Evolutionary conservation across 345 rosid genomes (phyloP).

Genomic region (Passiflora organensis): DNA sequence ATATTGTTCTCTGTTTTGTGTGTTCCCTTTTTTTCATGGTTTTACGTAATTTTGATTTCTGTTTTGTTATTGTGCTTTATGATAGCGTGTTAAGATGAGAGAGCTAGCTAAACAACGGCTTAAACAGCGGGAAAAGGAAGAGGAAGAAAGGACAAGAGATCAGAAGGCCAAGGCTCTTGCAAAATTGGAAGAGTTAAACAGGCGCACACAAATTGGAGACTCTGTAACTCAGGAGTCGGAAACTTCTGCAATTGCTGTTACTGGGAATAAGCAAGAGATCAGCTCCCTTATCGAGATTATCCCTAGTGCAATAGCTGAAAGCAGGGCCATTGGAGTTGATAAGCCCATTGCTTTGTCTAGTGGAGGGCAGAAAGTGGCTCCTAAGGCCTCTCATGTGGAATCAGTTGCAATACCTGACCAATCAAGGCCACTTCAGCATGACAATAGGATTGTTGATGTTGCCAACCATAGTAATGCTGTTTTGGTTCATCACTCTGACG

Average conservation of each 20-base stretch:
- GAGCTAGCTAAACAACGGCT: constrained; percentile 68
- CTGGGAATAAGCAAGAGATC: constrained; percentile 34
- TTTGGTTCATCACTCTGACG: too few species aligned
- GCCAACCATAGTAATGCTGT: background rate
- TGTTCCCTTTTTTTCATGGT: background rate
- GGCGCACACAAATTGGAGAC: constrained; percentile 53
- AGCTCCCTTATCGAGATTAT: background rate
- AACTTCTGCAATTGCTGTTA: constrained; percentile 28
- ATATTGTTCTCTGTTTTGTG: background rate
- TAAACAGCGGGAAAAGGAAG: constrained; percentile 71
- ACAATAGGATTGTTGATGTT: constrained; percentile 27
- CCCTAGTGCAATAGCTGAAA: constrained; percentile 19
- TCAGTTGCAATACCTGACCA: constrained; percentile 8
- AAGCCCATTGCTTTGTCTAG: constrained; percentile 25
- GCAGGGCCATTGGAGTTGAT: constrained; percentile 24
- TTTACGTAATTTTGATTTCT: background rate
- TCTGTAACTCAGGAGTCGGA: constrained; percentile 36
- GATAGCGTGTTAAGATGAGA: constrained; percentile 70
- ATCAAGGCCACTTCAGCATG: constrained; percentile 21
- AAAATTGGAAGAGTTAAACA: constrained; percentile 79
- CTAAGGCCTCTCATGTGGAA: constrained; percentile 6
- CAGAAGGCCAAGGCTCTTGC: constrained; percentile 85
- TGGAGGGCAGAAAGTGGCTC: constrained; percentile 31
- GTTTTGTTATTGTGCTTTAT: background rate
- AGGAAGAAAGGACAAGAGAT: constrained; percentile 84